These are phyloP conservation scores for Bolboschoenus planiculmis DNA, from an alignment of 176 grass and related monocot species.

Conservation along the genomic window DNA sequence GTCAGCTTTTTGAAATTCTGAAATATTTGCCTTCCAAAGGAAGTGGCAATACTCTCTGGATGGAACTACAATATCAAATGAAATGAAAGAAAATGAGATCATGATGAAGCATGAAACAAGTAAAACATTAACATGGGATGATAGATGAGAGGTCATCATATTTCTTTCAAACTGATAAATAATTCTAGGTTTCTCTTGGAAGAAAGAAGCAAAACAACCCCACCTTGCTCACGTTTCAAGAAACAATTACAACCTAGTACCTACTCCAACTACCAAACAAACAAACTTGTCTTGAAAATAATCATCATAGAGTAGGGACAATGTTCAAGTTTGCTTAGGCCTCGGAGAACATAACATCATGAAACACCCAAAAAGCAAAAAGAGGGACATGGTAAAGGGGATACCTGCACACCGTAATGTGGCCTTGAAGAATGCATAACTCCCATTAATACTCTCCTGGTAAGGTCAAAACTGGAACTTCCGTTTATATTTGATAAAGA, in stretches of 20 bases:
- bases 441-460: constrained; percentile 62
- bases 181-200: background rate
- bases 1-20: constrained; percentile 84
- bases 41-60: constrained; percentile 91
- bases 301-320: background rate
- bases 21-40: constrained; percentile 84
- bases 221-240: background rate
- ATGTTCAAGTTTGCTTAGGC: background rate
- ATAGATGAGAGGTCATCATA: background rate
- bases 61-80: constrained; percentile 60
- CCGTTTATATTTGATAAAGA: constrained; percentile 19
- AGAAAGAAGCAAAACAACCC: background rate
- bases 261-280: constrained; percentile 1
- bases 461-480: background rate
- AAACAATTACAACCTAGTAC: background rate
- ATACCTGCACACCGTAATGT: constrained; percentile 97
- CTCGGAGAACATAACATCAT: background rate
- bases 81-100: constrained; percentile 20
- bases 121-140: background rate
- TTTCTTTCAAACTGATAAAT: background rate
- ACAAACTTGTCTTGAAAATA: constrained; percentile 1
- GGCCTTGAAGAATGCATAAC: constrained; percentile 59
- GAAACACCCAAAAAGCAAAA: background rate
- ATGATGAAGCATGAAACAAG: background rate
- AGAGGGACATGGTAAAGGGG: background rate